Conservation (phyloP, 148 eudicot species). For the Cornus controversa region DNA sequence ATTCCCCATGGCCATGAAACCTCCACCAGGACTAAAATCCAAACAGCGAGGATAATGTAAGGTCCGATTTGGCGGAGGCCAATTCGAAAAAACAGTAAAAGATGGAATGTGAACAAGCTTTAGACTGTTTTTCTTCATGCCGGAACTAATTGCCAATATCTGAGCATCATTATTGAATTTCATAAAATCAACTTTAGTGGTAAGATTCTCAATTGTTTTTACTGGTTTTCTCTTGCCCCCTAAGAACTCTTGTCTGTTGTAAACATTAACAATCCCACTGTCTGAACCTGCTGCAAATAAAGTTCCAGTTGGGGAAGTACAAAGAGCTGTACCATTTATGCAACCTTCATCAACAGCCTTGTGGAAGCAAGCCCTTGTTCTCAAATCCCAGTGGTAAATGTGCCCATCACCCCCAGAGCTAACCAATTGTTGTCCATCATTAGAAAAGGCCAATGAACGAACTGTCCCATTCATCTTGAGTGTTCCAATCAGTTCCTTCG, state of each 20-base stretch:
- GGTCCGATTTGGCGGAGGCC: slow-evolving; percentile 60
- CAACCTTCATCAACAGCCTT: slow-evolving; percentile 88
- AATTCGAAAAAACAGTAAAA: slow-evolving; percentile 79
- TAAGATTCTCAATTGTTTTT: slow-evolving; percentile 68
- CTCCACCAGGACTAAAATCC: slow-evolving; percentile 92
- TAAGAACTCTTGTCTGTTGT: slow-evolving; percentile 72
- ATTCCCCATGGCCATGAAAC: slow-evolving; percentile 89
- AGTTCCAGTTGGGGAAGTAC: slow-evolving; percentile 65
- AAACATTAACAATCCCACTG: slow-evolving; percentile 80
- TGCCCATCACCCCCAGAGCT: slow-evolving; percentile 96
- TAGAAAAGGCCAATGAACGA: slow-evolving; percentile 71
- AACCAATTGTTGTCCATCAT: slow-evolving; percentile 63
- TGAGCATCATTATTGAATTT: slow-evolving; percentile 82
- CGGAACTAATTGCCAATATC: slow-evolving; percentile 76
- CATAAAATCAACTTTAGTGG: slow-evolving; percentile 65
- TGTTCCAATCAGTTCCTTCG: slow-evolving; percentile 84
- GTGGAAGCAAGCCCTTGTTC: slow-evolving; percentile 78
- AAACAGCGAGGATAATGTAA: slow-evolving; percentile 55
- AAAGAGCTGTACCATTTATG: slow-evolving; percentile 65
- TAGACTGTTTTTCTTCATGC: slow-evolving; percentile 65
- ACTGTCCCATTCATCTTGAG: slow-evolving; percentile 92
- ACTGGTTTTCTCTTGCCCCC: slow-evolving; percentile 87
- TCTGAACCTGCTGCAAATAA: slow-evolving; percentile 84
- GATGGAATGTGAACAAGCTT: slow-evolving; percentile 89
- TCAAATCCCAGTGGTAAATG: slow-evolving; percentile 83